phyloP scores from a whole-genome alignment of 1,139 yeast genomes.

The Saccharomyces uvarum region DNA sequence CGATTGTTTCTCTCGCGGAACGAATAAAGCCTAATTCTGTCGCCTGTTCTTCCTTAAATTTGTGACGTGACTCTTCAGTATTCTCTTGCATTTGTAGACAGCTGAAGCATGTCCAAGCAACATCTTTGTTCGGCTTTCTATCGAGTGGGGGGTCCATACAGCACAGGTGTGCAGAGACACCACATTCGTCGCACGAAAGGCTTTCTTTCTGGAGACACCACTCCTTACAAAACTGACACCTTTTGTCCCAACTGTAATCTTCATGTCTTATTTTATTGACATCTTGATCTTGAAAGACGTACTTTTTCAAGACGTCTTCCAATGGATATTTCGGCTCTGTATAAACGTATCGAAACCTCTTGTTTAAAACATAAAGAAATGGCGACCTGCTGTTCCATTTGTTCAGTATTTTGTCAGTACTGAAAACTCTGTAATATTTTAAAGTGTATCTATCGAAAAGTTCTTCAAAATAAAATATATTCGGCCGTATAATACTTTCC shows the following conservation, averaged over 20 bases:
- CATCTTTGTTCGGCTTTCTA: constrained; percentile 78
- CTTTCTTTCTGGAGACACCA: constrained; percentile 79
- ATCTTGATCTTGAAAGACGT: constrained; percentile 13
- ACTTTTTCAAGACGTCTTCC: constrained; percentile 19
- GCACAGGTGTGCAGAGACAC: constrained; percentile 62
- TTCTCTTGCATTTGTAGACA: constrained; percentile 47
- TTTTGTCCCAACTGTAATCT: constrained; percentile 29
- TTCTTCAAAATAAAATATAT: constrained; percentile 76
- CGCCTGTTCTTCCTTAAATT: constrained; percentile 9
- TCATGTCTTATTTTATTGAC: background rate
- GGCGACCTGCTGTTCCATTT: constrained; percentile 42
- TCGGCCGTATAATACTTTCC: constrained; percentile 49
- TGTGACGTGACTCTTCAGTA: constrained; percentile 10
- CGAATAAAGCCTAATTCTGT: constrained; percentile 3
- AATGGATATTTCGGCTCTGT: constrained; percentile 44
- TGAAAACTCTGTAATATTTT: constrained; percentile 71
- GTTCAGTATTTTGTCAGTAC: constrained; percentile 48
- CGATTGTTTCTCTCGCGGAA: constrained; percentile 1
- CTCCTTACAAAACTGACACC: constrained; percentile 70
- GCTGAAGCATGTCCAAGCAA: constrained; percentile 86
- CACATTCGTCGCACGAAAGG: constrained; percentile 77
- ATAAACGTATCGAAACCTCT: constrained; percentile 65
- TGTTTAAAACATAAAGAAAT: constrained; percentile 55
- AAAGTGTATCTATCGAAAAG: constrained; percentile 82
- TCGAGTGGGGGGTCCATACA: constrained; percentile 82